Evolutionary conservation across 345 rosid genomes (phyloP).

Genomic region (Eucalyptus decipiens): DNA sequence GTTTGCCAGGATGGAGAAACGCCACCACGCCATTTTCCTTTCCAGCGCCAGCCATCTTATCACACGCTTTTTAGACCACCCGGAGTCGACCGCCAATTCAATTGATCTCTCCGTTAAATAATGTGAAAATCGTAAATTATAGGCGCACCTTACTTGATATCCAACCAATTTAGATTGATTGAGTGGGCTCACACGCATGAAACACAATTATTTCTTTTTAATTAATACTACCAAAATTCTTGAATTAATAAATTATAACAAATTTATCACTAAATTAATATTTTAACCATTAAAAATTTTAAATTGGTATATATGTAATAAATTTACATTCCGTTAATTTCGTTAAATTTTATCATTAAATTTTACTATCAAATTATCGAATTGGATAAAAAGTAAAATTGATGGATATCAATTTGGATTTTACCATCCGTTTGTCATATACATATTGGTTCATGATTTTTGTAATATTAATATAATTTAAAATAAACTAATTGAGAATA

Average conservation of each 20-base stretch:
- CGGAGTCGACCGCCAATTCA: not conserved
- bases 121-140: not conserved
- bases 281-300: fast-evolving
- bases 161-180: not conserved
- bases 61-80: not conserved
- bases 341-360: too few species aligned
- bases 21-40: not conserved
- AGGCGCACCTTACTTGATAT: not conserved
- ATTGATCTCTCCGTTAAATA: not conserved
- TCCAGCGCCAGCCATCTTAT: not conserved
- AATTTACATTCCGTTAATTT: fast-evolving
- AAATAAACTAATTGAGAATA: fast-evolving
- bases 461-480: fast-evolving
- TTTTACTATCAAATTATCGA: fast-evolving
- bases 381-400: fast-evolving
- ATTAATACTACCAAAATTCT: fast-evolving
- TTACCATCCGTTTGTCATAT: fast-evolving
- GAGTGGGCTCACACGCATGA: not conserved
- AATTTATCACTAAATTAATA: fast-evolving
- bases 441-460: fast-evolving
- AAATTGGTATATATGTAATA: fast-evolving
- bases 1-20: not conserved
- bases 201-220: fast-evolving
- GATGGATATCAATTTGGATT: fast-evolving
- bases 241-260: fast-evolving